Percentiles rank a stretch among this genome's conserved stretches.
Evolutionary conservation across 371 early-diverging fungal species (phyloP).

Genomic region (Mortierella polycephala): DNA sequence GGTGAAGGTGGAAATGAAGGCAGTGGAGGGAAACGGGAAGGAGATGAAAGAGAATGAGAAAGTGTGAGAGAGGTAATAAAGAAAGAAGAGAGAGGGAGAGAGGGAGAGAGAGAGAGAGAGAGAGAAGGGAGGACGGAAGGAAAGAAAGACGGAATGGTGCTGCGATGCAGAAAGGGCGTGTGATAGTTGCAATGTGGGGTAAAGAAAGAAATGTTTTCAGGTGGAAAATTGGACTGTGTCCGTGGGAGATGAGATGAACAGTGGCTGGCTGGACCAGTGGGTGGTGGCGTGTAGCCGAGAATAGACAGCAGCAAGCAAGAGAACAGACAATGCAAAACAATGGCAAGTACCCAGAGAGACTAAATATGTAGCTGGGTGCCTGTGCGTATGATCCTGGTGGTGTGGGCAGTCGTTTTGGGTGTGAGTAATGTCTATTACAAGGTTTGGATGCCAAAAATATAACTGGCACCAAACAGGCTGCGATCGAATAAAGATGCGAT

Average conservation of each 20-base stretch:
- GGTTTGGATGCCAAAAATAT: too few species aligned
- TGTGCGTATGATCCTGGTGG: too few species aligned
- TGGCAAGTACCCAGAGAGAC: too few species aligned
- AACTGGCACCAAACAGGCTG: too few species aligned
- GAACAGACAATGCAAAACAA: too few species aligned
- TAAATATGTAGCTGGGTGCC: too few species aligned
- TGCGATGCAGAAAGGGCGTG: not conserved
- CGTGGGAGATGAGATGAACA: not conserved
- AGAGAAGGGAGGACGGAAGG: not conserved
- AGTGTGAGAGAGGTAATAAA: not conserved
- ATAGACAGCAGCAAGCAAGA: too few species aligned
- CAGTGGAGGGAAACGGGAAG: not conserved
- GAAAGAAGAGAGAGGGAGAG: not conserved
- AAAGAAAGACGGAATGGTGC: not conserved
- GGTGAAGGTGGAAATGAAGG: not conserved
- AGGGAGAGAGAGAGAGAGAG: conserved; percentile 5
- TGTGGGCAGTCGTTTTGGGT: too few species aligned
- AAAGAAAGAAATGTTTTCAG: not conserved
- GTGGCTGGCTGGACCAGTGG: too few species aligned
- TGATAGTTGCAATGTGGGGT: not conserved
- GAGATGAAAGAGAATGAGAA: not conserved
- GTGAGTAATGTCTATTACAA: too few species aligned
- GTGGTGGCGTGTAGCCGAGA: too few species aligned
- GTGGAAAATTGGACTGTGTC: not conserved
- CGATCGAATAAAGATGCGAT: too few species aligned